phyloP scores from a whole-genome alignment of 2,329 filamentous ascomycete genomes.

The Rutstroemia sydowiana region DNA sequence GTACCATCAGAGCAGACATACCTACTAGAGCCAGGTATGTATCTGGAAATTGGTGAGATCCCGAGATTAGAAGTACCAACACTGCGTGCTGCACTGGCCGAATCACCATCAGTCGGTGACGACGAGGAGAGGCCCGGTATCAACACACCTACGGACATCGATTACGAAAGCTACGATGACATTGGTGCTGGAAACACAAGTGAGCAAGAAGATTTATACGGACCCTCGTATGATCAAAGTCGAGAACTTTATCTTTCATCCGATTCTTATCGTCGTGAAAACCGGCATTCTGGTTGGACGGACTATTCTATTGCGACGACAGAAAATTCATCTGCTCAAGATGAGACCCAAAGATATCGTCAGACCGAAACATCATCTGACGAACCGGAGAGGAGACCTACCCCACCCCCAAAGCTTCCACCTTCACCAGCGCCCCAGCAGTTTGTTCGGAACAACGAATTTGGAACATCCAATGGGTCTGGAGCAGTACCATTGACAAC shows the following conservation, averaged over 20 bases:
- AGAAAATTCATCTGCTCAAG: conserved; percentile 18
- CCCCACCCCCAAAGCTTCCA: conserved; percentile 35
- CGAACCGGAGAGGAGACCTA: conserved; percentile 31
- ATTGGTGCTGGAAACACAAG: conserved; percentile 13
- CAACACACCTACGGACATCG: conserved; percentile 27
- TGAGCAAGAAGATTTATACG: conserved; percentile 14
- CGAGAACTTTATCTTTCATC: conserved; percentile 15
- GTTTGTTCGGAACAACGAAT: background rate
- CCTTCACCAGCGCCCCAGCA: conserved; percentile 19
- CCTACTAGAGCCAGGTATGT: background rate
- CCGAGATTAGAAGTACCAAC: conserved; percentile 20
- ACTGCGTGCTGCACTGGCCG: conserved; percentile 23
- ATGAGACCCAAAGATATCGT: conserved; percentile 11
- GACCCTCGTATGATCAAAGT: conserved; percentile 15
- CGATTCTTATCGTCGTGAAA: conserved; percentile 16
- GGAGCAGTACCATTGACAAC: conserved; percentile 21
- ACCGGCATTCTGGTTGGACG: conserved; percentile 26
- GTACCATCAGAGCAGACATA: background rate
- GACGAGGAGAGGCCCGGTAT: conserved; percentile 20
- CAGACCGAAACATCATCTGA: conserved; percentile 11
- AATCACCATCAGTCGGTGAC: conserved; percentile 14
- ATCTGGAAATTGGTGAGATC: conserved; percentile 4
- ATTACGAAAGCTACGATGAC: conserved; percentile 28
- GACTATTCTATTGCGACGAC: conserved; percentile 25
- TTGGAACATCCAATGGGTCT: conserved; percentile 8